A percentile compares a stretch with the other conserved stretches of the same genome.
Evolutionary conservation across 371 early-diverging fungal species (phyloP).

Genomic region (Mucor velutinosus): DNA sequence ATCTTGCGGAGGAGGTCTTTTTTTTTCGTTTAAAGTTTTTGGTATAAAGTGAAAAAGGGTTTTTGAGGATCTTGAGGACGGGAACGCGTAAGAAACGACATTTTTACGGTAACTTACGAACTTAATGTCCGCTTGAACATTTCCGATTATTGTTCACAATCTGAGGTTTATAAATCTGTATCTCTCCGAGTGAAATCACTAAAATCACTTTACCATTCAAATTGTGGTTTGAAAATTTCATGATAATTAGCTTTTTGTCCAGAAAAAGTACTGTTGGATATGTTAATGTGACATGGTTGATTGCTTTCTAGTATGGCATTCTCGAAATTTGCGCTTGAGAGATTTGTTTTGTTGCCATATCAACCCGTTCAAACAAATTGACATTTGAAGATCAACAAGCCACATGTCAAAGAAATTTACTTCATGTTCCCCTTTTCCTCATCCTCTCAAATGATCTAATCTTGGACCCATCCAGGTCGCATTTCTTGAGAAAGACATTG

Average conservation of each 20-base stretch:
- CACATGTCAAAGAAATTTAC: too few relatives aligned
- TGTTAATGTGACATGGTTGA: too few relatives aligned
- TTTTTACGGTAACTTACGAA: conserved; percentile 37
- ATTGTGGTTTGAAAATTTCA: conserved; percentile 8
- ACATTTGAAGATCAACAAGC: too few relatives aligned
- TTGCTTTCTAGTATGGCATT: too few relatives aligned
- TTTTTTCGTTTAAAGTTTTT: conserved; percentile 17
- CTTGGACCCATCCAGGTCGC: too few relatives aligned
- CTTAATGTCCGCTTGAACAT: conserved; percentile 53
- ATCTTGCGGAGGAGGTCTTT: background rate
- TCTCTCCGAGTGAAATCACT: conserved; percentile 7
- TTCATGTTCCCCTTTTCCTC: too few relatives aligned
- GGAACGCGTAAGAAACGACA: conserved; percentile 52
- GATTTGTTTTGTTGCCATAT: too few relatives aligned
- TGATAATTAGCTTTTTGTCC: background rate
- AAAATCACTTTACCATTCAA: background rate
- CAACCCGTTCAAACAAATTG: too few relatives aligned
- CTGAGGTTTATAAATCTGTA: conserved; percentile 14
- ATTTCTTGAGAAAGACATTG: too few relatives aligned
- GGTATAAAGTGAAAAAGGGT: background rate
- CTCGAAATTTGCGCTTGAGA: too few relatives aligned
- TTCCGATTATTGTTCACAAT: conserved; percentile 41
- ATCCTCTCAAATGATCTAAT: too few relatives aligned
- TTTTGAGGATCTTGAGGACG: conserved; percentile 49
- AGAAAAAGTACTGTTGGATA: too few relatives aligned